phyloP scores from a whole-genome alignment of 2,329 filamentous ascomycete species.

The Leptographium lundbergii region DNA sequence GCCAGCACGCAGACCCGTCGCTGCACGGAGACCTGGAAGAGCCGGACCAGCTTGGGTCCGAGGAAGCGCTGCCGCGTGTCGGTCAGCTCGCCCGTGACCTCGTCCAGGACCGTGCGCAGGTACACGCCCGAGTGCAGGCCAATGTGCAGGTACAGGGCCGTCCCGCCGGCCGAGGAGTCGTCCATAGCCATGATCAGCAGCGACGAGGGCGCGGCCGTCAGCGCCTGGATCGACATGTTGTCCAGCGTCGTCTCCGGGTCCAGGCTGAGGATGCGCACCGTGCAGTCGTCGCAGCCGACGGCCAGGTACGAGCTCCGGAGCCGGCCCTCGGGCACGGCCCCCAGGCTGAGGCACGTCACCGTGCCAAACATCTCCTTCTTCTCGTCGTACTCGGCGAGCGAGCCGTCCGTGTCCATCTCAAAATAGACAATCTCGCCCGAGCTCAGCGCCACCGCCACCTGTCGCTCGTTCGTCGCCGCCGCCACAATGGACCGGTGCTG shows the following conservation, averaged over 20 bases:
- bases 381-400: slow-evolving; percentile 86
- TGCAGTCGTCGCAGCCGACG: slow-evolving; percentile 93
- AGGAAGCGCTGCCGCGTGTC: slow-evolving; percentile 92
- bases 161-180: slow-evolving; percentile 79
- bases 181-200: slow-evolving; percentile 91
- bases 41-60: slow-evolving; percentile 75
- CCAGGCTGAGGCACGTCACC: slow-evolving; percentile 87
- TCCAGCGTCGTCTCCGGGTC: slow-evolving; percentile 85
- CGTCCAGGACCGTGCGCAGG: slow-evolving; percentile 85
- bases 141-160: slow-evolving; percentile 88
- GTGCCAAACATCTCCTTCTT: slow-evolving; percentile 92
- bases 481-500: slow-evolving; percentile 92
- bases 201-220: slow-evolving; percentile 80
- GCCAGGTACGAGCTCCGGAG: slow-evolving; percentile 85
- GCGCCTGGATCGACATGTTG: slow-evolving; percentile 85
- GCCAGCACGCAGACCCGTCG: slow-evolving; percentile 76
- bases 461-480: slow-evolving; percentile 82
- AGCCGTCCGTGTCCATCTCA: slow-evolving; percentile 87
- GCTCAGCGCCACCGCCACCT: slow-evolving; percentile 87
- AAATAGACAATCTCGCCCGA: slow-evolving; percentile 97
- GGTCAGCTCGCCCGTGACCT: slow-evolving; percentile 87
- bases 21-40: slow-evolving; percentile 85
- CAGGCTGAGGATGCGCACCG: slow-evolving; percentile 81
- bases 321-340: slow-evolving; percentile 81
- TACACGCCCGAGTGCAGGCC: slow-evolving; percentile 94